phyloP scores from a whole-genome alignment of 2,329 filamentous ascomycete species.

The Colletotrichum liaoningense region DNA sequence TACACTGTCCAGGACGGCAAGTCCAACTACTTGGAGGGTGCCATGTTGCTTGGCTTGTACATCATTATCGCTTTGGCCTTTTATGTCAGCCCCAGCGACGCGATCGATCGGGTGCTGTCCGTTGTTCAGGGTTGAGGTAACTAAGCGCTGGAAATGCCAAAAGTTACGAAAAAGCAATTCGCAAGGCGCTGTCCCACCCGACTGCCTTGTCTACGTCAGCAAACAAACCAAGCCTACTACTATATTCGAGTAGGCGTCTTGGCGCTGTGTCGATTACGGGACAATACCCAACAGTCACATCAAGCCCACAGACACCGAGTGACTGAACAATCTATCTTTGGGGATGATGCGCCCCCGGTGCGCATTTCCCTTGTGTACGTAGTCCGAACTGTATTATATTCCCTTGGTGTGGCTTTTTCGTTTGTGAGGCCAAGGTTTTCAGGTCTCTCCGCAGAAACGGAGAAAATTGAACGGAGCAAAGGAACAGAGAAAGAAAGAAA shows the following conservation, averaged over 20 bases:
- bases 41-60: constrained; percentile 71
- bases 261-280: neutral
- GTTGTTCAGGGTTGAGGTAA: constrained; percentile 19
- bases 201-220: neutral
- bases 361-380: constrained; percentile 31
- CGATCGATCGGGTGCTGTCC: constrained; percentile 52
- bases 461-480: constrained; percentile 23
- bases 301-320: neutral
- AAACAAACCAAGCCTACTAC: neutral
- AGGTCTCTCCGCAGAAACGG: constrained; percentile 6
- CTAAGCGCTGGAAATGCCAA: neutral
- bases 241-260: neutral
- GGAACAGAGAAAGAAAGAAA: constrained; percentile 12
- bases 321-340: constrained; percentile 6
- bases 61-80: constrained; percentile 71
- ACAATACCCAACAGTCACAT: neutral
- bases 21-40: constrained; percentile 86
- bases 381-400: constrained; percentile 27
- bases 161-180: neutral
- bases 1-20: constrained; percentile 85
- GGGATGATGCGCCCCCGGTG: constrained; percentile 1
- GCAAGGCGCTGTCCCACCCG: neutral
- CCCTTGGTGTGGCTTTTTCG: neutral
- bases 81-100: constrained; percentile 64
- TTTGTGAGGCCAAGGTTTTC: neutral